Conservation (phyloP, 2,329 filamentous ascomycete genomes). For the Hypoxylon sp. region DNA sequence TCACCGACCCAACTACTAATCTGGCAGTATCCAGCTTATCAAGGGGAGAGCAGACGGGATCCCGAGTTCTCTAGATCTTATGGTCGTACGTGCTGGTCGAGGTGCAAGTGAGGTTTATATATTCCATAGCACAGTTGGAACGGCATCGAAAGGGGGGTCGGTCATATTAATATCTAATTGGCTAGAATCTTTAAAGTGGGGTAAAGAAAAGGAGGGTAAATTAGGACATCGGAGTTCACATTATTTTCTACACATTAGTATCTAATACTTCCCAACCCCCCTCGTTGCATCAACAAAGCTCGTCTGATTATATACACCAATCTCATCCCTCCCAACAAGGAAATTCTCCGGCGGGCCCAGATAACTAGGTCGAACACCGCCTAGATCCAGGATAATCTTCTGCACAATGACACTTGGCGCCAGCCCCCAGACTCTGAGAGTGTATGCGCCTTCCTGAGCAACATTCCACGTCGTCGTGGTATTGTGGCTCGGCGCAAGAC, state of each 20-base stretch:
- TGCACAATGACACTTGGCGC: conserved; percentile 69
- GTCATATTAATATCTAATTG: too few species aligned
- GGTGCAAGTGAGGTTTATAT: not conserved
- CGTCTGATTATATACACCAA: conserved; percentile 57
- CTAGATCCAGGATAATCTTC: conserved; percentile 70
- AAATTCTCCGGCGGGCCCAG: conserved; percentile 72
- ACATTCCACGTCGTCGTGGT: conserved; percentile 63
- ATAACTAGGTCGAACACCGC: conserved; percentile 68
- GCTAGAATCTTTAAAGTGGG: too few species aligned
- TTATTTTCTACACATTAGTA: not conserved
- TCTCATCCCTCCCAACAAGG: conserved; percentile 59
- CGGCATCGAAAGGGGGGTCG: not conserved
- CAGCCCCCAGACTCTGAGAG: conserved; percentile 66
- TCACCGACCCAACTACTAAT: too few species aligned
- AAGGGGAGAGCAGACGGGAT: not conserved
- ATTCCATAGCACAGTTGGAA: not conserved
- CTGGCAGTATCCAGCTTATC: not conserved
- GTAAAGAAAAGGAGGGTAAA: not conserved
- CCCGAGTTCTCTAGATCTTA: not conserved
- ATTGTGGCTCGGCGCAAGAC: conserved; percentile 58
- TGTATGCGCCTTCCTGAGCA: conserved; percentile 62
- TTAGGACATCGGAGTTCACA: not conserved
- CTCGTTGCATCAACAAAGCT: conserved; percentile 54
- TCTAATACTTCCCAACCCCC: conserved; percentile 6
- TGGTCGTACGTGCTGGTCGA: not conserved